Conservation (phyloP, 768 basidiomycete species). For the Chlorophyllum brunneum region DNA sequence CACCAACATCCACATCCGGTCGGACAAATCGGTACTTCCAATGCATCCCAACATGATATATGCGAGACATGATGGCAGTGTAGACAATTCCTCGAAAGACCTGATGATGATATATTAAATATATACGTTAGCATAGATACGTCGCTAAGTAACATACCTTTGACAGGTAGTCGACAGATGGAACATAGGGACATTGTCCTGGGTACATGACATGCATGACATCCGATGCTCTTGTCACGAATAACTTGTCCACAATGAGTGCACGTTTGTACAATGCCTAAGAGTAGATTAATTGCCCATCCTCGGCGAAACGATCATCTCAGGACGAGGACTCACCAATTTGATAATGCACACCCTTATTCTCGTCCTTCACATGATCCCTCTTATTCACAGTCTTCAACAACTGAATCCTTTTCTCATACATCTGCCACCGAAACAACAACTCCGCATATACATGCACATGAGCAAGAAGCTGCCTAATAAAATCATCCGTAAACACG, state of each 20-base stretch:
- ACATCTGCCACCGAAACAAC: constrained; percentile 68
- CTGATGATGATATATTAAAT: constrained; percentile 28
- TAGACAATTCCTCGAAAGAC: constrained; percentile 58
- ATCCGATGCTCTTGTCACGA: constrained; percentile 32
- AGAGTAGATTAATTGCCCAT: neutral
- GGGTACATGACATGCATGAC: constrained; percentile 39
- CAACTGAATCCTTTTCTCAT: constrained; percentile 68
- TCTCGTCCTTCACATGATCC: constrained; percentile 14
- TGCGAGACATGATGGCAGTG: constrained; percentile 65
- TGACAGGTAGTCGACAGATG: constrained; percentile 73
- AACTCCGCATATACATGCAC: constrained; percentile 72
- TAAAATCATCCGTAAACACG: constrained; percentile 33
- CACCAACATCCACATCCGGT: constrained; percentile 71
- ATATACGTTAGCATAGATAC: neutral
- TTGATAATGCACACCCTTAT: constrained; percentile 23
- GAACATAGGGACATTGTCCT: constrained; percentile 53
- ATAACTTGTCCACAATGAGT: constrained; percentile 33
- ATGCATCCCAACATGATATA: constrained; percentile 55
- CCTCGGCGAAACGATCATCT: neutral
- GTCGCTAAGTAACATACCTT: constrained; percentile 40
- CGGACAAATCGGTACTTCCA: constrained; percentile 51
- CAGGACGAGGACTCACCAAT: constrained; percentile 30
- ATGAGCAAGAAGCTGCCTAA: constrained; percentile 46
- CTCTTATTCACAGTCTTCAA: constrained; percentile 54
- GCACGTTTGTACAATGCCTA: constrained; percentile 46